Conservation (phyloP, 108 stramenopile species). For the Skeletonema grethae region DNA sequence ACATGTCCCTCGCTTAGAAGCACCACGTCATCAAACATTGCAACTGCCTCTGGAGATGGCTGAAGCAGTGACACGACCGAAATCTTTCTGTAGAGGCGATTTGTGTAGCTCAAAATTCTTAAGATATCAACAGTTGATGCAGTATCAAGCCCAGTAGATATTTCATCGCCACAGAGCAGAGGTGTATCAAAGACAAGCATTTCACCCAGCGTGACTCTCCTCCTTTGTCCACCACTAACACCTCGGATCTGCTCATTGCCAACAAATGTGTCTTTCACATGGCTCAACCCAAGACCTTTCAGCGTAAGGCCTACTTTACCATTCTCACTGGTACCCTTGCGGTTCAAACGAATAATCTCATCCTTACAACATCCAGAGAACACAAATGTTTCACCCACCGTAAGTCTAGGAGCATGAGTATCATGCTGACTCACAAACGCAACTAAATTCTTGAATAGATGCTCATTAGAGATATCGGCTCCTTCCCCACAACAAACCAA, state of each 20-base stretch:
- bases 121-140: slow-evolving; percentile 77
- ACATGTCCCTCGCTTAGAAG: slow-evolving; percentile 58
- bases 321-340: slow-evolving; percentile 3
- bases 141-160: slow-evolving; percentile 76
- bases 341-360: slow-evolving; percentile 8
- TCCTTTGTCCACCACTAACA: slow-evolving; percentile 58
- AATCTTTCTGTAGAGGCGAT: slow-evolving; percentile 34
- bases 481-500: slow-evolving; percentile 21
- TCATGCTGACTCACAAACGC: slow-evolving; percentile 43
- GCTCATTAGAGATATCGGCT: not conserved
- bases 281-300: slow-evolving; percentile 58
- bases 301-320: slow-evolving; percentile 36
- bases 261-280: slow-evolving; percentile 76
- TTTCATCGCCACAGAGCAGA: slow-evolving; percentile 64
- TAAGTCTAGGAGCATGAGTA: slow-evolving; percentile 40
- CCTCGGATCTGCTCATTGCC: slow-evolving; percentile 56
- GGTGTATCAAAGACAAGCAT: slow-evolving; percentile 36
- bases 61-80: slow-evolving; percentile 74
- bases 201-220: slow-evolving; percentile 54
- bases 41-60: slow-evolving; percentile 71
- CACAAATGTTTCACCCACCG: slow-evolving; percentile 40
- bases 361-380: slow-evolving; percentile 38
- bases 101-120: slow-evolving; percentile 25
- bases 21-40: slow-evolving; percentile 73
- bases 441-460: slow-evolving; percentile 33